phyloP scores from a whole-genome alignment of 2,329 filamentous ascomycete genomes.

The Cercospora sojina region DNA sequence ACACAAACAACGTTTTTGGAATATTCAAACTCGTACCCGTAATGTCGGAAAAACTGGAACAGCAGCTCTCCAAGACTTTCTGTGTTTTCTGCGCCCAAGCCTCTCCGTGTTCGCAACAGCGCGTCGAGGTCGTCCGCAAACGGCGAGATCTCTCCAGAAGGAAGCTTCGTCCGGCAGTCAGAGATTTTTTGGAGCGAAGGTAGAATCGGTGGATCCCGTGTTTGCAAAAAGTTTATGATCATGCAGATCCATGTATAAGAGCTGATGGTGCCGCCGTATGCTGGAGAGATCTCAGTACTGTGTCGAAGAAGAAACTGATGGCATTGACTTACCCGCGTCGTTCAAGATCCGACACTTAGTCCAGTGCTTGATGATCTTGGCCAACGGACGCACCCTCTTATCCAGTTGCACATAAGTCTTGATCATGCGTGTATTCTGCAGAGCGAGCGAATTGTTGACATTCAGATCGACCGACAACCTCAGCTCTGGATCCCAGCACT shows the following conservation, averaged over 20 bases:
- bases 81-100: conserved; percentile 75
- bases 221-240: conserved; percentile 94
- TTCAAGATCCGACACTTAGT: conserved; percentile 89
- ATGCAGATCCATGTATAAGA: conserved; percentile 99
- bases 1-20: conserved; percentile 82
- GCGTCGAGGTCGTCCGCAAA: conserved; percentile 81
- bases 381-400: conserved; percentile 81
- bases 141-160: conserved; percentile 66
- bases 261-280: conserved; percentile 88
- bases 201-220: conserved; percentile 76
- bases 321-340: conserved; percentile 73
- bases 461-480: conserved; percentile 94
- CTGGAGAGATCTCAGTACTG: conserved; percentile 48
- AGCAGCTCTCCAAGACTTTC: conserved; percentile 81
- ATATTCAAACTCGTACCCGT: conserved; percentile 90
- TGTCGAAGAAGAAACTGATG: no score
- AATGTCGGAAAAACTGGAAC: conserved; percentile 93
- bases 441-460: conserved; percentile 91
- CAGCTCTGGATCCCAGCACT: conserved; percentile 95
- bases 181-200: conserved; percentile 78
- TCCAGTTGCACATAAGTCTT: conserved; percentile 95
- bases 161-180: conserved; percentile 59
- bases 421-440: conserved; percentile 98
- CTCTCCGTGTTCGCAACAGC: conserved; percentile 54
- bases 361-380: conserved; percentile 98